A percentile compares a stretch with the other conserved stretches of the same genome.
phyloP scores from a whole-genome alignment of 805 yeast genomes.

The Teunomyces barrocoloradensis region DNA sequence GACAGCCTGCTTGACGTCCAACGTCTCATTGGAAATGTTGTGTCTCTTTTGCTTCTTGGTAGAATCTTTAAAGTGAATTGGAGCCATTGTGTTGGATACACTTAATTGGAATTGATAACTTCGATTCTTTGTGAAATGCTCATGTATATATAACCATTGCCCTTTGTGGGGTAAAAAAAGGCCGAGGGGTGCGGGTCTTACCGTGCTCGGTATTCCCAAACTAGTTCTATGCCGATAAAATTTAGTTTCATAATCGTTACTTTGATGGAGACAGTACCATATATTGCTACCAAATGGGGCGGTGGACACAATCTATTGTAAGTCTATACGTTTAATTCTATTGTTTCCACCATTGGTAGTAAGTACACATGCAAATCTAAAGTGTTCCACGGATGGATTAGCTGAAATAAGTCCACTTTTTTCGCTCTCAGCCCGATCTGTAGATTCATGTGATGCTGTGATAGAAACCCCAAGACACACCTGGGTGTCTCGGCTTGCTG shows the following conservation, averaged over 20 bases:
- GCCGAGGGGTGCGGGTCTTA: neutral
- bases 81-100: neutral
- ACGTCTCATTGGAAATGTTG: neutral
- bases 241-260: neutral
- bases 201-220: neutral
- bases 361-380: neutral
- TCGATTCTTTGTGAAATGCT: neutral
- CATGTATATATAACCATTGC: neutral
- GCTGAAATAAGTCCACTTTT: conserved; percentile 2
- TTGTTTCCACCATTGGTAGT: neutral
- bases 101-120: neutral
- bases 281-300: neutral
- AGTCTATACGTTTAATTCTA: neutral
- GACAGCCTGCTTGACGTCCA: conserved; percentile 5
- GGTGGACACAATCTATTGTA: neutral
- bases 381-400: neutral
- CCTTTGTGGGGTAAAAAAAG: conserved; percentile 2
- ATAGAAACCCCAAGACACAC: neutral
- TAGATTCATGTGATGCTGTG: neutral
- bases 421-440: neutral
- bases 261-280: neutral
- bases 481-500: neutral
- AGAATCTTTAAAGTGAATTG: conserved; percentile 1
- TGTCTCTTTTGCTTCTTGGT: neutral
- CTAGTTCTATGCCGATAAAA: neutral